These are phyloP conservation scores for Phytophthora pistaciae DNA, from an alignment of 352 stramenopile species.

Conservation along the genomic window DNA sequence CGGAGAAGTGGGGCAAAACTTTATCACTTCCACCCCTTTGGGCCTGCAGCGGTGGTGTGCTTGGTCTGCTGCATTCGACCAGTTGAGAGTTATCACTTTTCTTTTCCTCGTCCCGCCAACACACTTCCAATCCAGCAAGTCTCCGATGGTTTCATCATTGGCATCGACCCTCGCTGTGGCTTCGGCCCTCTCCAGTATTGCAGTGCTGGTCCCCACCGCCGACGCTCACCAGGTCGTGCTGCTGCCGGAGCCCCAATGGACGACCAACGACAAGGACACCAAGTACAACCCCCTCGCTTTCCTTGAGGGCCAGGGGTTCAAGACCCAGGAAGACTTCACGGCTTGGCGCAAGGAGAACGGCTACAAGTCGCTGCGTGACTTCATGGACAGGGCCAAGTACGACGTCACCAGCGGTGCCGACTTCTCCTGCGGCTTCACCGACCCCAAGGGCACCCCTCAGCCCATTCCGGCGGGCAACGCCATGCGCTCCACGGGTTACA, in stretches of 20 bases:
- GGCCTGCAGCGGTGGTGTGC: too few species aligned
- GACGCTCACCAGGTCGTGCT: background rate
- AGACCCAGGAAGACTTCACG: background rate
- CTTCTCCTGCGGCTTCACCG: too few species aligned
- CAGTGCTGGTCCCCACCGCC: too few species aligned
- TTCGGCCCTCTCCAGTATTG: too few species aligned
- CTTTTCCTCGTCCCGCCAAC: conserved; percentile 13
- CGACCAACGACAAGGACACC: background rate
- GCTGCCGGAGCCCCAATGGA: background rate
- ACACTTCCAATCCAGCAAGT: background rate
- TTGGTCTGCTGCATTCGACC: too few species aligned
- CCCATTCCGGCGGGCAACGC: too few species aligned
- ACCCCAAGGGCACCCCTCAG: too few species aligned
- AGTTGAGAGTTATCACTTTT: conserved; percentile 4
- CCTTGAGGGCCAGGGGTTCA: background rate
- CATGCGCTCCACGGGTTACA: background rate
- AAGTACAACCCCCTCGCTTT: background rate
- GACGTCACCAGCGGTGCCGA: too few species aligned
- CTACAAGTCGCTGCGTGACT: background rate
- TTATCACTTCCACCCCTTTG: too few species aligned
- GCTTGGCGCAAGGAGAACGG: background rate
- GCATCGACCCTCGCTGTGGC: background rate
- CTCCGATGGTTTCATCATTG: background rate
- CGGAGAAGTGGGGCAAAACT: too few species aligned
- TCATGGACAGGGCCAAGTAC: too few species aligned